A percentile compares a stretch with the other conserved stretches of the same genome.
Evolutionary conservation across 108 stramenopile species (phyloP).

Genomic region (Cyclotella atomus): DNA sequence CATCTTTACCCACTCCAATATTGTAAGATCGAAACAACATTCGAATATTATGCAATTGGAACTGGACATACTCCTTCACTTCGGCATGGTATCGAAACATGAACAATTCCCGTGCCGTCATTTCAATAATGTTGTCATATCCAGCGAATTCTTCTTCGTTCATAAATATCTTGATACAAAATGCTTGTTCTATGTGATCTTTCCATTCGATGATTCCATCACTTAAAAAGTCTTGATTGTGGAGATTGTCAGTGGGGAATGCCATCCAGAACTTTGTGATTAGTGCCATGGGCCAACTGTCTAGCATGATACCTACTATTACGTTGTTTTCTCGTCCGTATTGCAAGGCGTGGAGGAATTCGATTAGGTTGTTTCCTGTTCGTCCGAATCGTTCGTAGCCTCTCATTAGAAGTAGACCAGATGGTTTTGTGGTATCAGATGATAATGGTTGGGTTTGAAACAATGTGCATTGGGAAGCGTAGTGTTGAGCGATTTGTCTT

Average conservation of each 20-base stretch:
- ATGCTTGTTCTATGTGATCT: slow-evolving; percentile 21
- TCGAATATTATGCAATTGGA: slow-evolving; percentile 31
- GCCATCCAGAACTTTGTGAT: slow-evolving; percentile 49
- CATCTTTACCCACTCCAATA: slow-evolving; percentile 17
- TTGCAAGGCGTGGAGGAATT: slow-evolving; percentile 51
- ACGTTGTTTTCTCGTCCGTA: slow-evolving; percentile 31
- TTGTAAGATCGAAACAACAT: slow-evolving; percentile 43
- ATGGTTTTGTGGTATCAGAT: not conserved
- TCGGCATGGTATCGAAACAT: slow-evolving; percentile 2
- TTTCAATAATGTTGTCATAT: slow-evolving; percentile 14
- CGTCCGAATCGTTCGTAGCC: slow-evolving; percentile 22
- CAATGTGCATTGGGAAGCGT: not conserved
- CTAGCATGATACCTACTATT: slow-evolving; percentile 24
- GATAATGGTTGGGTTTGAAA: not conserved
- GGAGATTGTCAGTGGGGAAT: slow-evolving; percentile 7
- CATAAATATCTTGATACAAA: slow-evolving; percentile 36
- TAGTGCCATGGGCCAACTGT: slow-evolving; percentile 31
- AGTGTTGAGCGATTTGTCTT: not conserved
- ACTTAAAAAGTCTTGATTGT: not conserved
- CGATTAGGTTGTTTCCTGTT: slow-evolving; percentile 42
- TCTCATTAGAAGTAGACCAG: slow-evolving; percentile 11
- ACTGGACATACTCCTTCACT: slow-evolving; percentile 31
- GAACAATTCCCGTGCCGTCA: slow-evolving; percentile 36
- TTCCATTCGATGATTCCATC: slow-evolving; percentile 20
- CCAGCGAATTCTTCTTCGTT: slow-evolving; percentile 6